Base-by-base conservation (phyloP, 2,329 filamentous ascomycete genomes). In the Cyphellophora europaea region DNA sequence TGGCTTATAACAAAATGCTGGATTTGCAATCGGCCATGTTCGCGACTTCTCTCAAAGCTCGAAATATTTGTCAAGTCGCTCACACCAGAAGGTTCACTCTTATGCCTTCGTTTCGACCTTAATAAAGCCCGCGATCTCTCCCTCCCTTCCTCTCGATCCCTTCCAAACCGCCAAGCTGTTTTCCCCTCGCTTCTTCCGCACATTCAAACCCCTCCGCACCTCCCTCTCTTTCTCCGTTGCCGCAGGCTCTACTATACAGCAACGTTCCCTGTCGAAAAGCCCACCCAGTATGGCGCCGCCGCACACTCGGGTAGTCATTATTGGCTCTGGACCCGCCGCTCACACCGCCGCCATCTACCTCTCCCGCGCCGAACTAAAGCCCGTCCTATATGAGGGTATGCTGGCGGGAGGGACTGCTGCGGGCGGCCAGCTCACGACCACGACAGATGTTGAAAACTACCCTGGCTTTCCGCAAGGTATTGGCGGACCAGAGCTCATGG, bases 261-360 rank as follows among this genome's bases (percentile, higher is more conserved):
- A 76, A 49, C 57, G 62, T 11, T 14, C 15, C 14, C 13, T 36
- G 19, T 57, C 57, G 25, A 43, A 56, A 27, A 54, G 54, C 23
- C 49, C 52, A 40, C 44, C 56, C 35, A 53, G 58, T 15, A 86
- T 72, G 57, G 93, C 94, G 81, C 91, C 96, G 65, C 36, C 34
- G 32, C 45, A 47, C 40, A 42, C 44, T 21, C 41, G 30, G 36
- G 34, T 52, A 41, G 50, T 47, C 41, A 43, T 87, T 56, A 82
- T 85, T 65, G 88, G 91, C 69, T 98, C 91, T 44, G 91, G 91
- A 69, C 91, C 91, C 45, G 91, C 88, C 51, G 91, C 88, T 63
- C 91, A 98, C 68, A 98, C 91, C 30, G 91, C 91, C 43, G 91
- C 91, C 60, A 79, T 98, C 58, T 98, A 98, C 66, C 80, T 95